Base-by-base conservation (phyloP, 163 green algal genomes). In the Scenedesmus sp. region DNA sequence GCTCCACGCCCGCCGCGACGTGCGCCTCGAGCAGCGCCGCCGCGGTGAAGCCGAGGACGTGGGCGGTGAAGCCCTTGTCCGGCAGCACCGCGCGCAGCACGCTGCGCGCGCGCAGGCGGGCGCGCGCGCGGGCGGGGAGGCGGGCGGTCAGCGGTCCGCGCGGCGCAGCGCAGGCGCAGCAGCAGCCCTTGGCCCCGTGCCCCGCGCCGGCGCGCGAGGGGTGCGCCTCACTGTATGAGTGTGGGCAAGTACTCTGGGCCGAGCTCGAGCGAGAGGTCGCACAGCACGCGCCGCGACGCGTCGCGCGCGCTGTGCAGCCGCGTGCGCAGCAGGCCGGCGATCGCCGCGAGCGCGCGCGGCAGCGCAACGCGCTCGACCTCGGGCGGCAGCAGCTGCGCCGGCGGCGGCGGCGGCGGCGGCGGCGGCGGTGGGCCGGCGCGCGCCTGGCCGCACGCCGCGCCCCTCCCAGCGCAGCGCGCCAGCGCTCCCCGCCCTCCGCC, bases 31-130 rank as follows among this genome's bases (percentile, higher is more conserved):
- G 70, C 53, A 98, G 70, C 13, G 91, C 87, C 62, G 95, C 51
- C 24, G 63, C 80, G 1, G 93, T 97, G 89, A 94, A 98, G 33
- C 93, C 94, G 22, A 96, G 87, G 18, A 98, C 92, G 65, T 98
- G 95, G 9, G 90, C 87, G 3, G 91, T 94, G 84, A 92, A 97
- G 18, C 95, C 95, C 47, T 82, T 85, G 74, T 87, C 67, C 2
- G 88, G 90, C 36, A 96, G 84, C 2, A 83, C 83, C 6, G 80
- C 83, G 28, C 73, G 69, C 50, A 96, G 84, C 31, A 93, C 82
- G 63, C 77, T 83, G 70, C 63, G 92, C 2, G 72, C 20, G 33
- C 15, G 28, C 53, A 31, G 15, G 22, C 31, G 53, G 6, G 53
- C 2, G 6, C 18, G 28, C 22, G 53, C 53, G 28, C 53, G 28